Conservation (phyloP, 1,139 yeast genomes). For the Suhomyces kunorum region DNA sequence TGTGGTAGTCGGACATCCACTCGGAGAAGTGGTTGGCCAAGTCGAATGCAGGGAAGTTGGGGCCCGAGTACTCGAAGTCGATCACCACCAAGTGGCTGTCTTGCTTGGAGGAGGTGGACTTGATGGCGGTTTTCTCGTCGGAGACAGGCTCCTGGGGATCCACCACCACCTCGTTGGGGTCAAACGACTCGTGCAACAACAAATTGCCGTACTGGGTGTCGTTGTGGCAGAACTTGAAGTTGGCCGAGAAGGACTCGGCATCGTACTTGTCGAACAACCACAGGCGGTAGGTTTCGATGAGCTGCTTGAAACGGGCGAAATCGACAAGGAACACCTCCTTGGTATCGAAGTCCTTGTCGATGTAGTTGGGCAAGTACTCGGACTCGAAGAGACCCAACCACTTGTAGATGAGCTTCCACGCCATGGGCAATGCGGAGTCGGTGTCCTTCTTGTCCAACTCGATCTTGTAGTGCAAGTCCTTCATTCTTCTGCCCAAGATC, state of each 20-base stretch:
- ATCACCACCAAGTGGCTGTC: constrained; percentile 87
- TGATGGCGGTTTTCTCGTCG: constrained; percentile 15
- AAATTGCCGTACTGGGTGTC: constrained; percentile 96
- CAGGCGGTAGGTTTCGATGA: constrained; percentile 51
- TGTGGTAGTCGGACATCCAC: constrained; percentile 95
- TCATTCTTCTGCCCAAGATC: constrained; percentile 94
- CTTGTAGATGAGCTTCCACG: constrained; percentile 69
- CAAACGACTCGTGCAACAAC: constrained; percentile 48
- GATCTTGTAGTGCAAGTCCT: constrained; percentile 84
- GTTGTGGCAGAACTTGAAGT: constrained; percentile 83
- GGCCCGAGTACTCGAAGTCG: constrained; percentile 94
- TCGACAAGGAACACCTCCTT: constrained; percentile 49
- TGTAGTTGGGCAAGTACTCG: constrained; percentile 33
- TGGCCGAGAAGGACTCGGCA: constrained; percentile 42
- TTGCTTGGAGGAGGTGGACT: constrained; percentile 35
- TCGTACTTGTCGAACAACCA: constrained; percentile 66
- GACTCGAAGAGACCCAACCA: constrained; percentile 66
- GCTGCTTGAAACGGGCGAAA: constrained; percentile 50
- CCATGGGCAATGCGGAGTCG: constrained; percentile 46
- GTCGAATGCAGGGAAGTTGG: constrained; percentile 89
- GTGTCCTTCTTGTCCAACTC: constrained; percentile 55
- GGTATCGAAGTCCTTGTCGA: constrained; percentile 31
- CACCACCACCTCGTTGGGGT: constrained; percentile 39
- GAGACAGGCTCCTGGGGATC: constrained; percentile 21
- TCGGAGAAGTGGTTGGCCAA: constrained; percentile 87